phyloP scores from a whole-genome alignment of 2,329 filamentous ascomycete species.

The Exophiala xenobiotica region DNA sequence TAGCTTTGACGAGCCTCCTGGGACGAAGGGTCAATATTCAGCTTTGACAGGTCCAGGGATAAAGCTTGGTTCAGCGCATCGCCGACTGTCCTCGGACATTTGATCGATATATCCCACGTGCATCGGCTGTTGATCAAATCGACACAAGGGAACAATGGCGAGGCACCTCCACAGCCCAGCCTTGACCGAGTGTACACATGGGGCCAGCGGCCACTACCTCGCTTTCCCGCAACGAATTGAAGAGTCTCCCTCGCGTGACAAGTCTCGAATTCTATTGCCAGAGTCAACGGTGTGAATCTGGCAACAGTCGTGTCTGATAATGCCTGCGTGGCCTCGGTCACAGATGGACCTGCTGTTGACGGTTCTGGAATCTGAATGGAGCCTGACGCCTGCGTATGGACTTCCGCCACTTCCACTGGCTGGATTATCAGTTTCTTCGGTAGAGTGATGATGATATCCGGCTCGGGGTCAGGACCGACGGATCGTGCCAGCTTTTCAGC shows the following conservation, averaged over 20 bases:
- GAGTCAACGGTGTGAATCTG: slow-evolving; percentile 59
- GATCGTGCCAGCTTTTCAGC: slow-evolving; percentile 60
- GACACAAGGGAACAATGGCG: slow-evolving; percentile 87
- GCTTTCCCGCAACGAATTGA: slow-evolving; percentile 84
- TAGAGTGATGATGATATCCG: slow-evolving; percentile 59
- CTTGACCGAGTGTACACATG: slow-evolving; percentile 88
- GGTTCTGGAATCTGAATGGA: slow-evolving; percentile 42
- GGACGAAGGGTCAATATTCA: slow-evolving; percentile 2
- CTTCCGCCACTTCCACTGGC: slow-evolving; percentile 60
- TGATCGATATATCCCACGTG: slow-evolving; percentile 85
- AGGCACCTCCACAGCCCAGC: slow-evolving; percentile 73
- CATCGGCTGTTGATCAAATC: slow-evolving; percentile 80
- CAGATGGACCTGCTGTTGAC: slow-evolving; percentile 33
- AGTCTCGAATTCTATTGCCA: slow-evolving; percentile 75
- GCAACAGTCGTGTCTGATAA: slow-evolving; percentile 41
- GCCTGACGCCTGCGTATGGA: slow-evolving; percentile 54
- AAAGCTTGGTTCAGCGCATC: slow-evolving; percentile 55
- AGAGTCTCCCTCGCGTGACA: slow-evolving; percentile 78
- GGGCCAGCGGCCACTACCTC: slow-evolving; percentile 77
- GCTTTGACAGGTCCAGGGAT: slow-evolving; percentile 12
- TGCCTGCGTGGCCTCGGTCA: slow-evolving; percentile 38
- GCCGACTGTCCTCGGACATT: slow-evolving; percentile 79
- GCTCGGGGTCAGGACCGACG: slow-evolving; percentile 51
- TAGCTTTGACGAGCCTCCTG: slow-evolving; percentile 22
- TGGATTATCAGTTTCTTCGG: slow-evolving; percentile 45